Conservation (phyloP, 495 filamentous ascomycete species). For the Aspergillus sparsus region DNA sequence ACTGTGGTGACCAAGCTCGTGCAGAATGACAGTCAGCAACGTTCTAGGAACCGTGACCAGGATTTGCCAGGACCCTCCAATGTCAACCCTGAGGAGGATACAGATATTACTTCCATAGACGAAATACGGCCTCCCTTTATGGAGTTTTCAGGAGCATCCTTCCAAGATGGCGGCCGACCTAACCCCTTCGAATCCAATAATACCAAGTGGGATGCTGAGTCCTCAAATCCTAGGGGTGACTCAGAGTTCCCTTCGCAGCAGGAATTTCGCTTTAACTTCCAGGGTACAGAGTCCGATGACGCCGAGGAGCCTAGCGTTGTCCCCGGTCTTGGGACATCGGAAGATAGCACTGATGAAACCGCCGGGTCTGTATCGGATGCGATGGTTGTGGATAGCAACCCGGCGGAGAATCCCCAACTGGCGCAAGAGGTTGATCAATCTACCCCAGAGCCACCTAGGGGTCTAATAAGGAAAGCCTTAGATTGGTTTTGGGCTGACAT, state of each 20-base stretch:
- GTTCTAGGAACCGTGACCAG: conserved; percentile 7
- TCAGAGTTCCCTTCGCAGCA: not conserved
- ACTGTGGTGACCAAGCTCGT: conserved; percentile 36
- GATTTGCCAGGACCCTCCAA: not conserved
- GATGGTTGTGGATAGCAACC: not conserved
- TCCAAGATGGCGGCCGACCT: not conserved
- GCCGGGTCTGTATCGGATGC: not conserved
- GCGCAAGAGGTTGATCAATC: conserved; percentile 13
- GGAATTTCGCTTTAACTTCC: conserved; percentile 4
- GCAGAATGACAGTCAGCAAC: conserved; percentile 9
- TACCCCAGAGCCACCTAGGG: conserved; percentile 16
- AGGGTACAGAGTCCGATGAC: conserved; percentile 6
- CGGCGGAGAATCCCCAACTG: not conserved
- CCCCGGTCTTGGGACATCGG: not conserved
- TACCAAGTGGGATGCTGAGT: not conserved
- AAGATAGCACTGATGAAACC: not conserved
- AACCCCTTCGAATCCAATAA: not conserved
- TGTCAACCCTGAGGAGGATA: not conserved
- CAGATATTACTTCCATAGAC: not conserved
- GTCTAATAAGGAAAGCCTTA: conserved; percentile 26
- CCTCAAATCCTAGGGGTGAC: not conserved
- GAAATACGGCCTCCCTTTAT: not conserved
- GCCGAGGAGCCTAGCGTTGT: not conserved
- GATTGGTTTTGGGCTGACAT: conserved; percentile 70
- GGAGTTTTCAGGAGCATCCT: not conserved